A percentile compares a stretch with the other conserved stretches of the same genome.
phyloP scores from a whole-genome alignment of 1,139 yeast genomes.

The Geotrichum aggregatum region DNA sequence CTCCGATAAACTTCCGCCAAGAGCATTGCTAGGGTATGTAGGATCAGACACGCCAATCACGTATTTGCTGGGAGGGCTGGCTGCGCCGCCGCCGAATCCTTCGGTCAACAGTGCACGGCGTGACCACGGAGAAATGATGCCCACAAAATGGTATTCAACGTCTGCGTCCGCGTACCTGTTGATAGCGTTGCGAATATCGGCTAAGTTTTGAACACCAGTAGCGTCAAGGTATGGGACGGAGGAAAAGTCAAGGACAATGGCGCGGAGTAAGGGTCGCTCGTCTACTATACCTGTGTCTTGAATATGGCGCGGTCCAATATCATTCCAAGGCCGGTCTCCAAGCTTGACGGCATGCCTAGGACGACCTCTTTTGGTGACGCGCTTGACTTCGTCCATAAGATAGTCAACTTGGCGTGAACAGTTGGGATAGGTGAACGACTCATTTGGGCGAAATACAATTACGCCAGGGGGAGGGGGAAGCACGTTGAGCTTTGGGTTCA shows the following conservation, averaged over 20 bases:
- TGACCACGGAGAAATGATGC: conserved; percentile 82
- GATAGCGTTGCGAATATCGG: conserved; percentile 69
- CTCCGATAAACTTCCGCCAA: no score
- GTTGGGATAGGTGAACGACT: conserved; percentile 77
- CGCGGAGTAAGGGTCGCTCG: conserved; percentile 60
- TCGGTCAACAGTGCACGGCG: conserved; percentile 69
- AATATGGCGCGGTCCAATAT: conserved; percentile 60
- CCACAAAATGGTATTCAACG: conserved; percentile 86
- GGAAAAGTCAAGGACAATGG: conserved; percentile 77
- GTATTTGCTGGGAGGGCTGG: conserved; percentile 2
- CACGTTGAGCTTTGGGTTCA: conserved; percentile 58
- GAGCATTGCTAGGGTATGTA: no score
- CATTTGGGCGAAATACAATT: conserved; percentile 76
- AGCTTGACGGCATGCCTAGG: conserved; percentile 38
- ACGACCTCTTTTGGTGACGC: conserved; percentile 50
- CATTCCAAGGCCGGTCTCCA: conserved; percentile 88
- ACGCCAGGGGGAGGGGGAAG: conserved; percentile 88
- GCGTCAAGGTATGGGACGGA: conserved; percentile 72
- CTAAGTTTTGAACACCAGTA: conserved; percentile 72
- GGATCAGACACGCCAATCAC: conserved; percentile 8
- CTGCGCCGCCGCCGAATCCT: conserved; percentile 65
- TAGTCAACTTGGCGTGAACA: conserved; percentile 68
- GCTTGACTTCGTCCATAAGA: conserved; percentile 64
- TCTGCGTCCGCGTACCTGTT: conserved; percentile 75
- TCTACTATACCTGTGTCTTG: conserved; percentile 38